A percentile compares a stretch with the other conserved stretches of the same genome.
Evolutionary conservation across 805 yeast species (phyloP).

Genomic region (Millerago galiae): DNA sequence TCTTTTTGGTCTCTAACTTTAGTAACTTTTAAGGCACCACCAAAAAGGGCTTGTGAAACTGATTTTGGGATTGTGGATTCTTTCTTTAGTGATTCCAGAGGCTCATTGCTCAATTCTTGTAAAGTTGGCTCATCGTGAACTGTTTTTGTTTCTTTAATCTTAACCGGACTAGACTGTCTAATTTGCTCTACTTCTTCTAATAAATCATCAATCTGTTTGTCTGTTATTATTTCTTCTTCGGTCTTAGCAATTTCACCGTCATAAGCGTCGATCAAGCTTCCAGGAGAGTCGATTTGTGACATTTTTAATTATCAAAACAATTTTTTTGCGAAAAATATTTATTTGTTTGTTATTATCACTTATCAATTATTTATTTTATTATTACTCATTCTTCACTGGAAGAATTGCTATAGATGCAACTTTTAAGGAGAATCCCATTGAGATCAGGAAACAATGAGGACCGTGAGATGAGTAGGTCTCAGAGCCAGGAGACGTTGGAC

Average conservation of each 20-base stretch:
- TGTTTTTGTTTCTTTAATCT: background rate
- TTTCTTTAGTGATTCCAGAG: constrained; percentile 8
- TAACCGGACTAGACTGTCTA: constrained; percentile 16
- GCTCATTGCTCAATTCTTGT: constrained; percentile 3
- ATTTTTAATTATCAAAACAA: too few relatives aligned
- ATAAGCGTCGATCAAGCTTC: background rate
- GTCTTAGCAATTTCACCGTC: constrained; percentile 1
- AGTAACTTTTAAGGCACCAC: constrained; percentile 20
- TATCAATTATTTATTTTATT: too few relatives aligned
- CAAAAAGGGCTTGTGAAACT: constrained; percentile 23
- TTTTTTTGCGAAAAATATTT: too few relatives aligned
- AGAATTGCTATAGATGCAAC: background rate
- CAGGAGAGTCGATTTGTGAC: background rate
- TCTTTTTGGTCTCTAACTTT: constrained; percentile 22
- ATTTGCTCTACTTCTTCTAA: constrained; percentile 22
- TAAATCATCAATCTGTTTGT: constrained; percentile 24
- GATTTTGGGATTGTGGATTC: constrained; percentile 20
- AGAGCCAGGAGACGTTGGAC: background rate
- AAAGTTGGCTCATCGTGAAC: constrained; percentile 1
- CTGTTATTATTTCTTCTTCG: constrained; percentile 11
- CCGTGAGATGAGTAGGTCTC: background rate
- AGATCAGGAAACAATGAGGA: background rate
- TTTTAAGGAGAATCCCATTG: background rate
- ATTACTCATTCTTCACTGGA: too few relatives aligned
- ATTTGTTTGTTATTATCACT: too few relatives aligned